phyloP scores from a whole-genome alignment of 768 basidiomycete genomes.

The Kwoniella pini region DNA sequence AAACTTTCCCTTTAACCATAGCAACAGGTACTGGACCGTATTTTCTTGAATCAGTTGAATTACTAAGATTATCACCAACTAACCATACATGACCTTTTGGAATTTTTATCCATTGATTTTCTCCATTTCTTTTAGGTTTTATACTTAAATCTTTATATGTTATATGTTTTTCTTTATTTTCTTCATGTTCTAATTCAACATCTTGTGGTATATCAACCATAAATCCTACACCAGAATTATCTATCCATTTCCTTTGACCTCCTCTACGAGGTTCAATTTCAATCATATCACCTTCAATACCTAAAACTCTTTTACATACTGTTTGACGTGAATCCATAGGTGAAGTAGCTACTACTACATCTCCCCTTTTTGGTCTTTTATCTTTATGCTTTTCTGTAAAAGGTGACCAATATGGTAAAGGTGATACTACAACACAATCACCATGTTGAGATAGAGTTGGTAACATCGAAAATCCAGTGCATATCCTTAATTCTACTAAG shows the following conservation, averaged over 20 bases:
- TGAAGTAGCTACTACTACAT: constrained; percentile 71
- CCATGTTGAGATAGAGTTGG: constrained; percentile 52
- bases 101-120: constrained; percentile 68
- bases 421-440: constrained; percentile 50
- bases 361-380: constrained; percentile 62
- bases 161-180: constrained; percentile 3
- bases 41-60: constrained; percentile 82
- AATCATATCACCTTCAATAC: constrained; percentile 82
- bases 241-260: constrained; percentile 24
- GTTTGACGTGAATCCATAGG: constrained; percentile 67
- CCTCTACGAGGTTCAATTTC: constrained; percentile 74
- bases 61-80: constrained; percentile 79
- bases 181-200: constrained; percentile 6
- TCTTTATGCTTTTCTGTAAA: constrained; percentile 13
- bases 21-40: constrained; percentile 81
- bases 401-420: constrained; percentile 46
- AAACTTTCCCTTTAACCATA: constrained; percentile 49
- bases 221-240: constrained; percentile 14
- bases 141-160: not conserved
- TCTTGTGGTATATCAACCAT: constrained; percentile 20
- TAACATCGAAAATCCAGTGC: constrained; percentile 55
- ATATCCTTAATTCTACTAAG: constrained; percentile 44
- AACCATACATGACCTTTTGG: constrained; percentile 90
- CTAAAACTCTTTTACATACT: constrained; percentile 87
- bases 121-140: constrained; percentile 28